Percentiles rank a stretch among this genome's conserved stretches.
These are phyloP conservation scores for Colletotrichum nymphaeae DNA, from an alignment of 2,329 filamentous ascomycete genomes.

Conservation along the genomic window DNA sequence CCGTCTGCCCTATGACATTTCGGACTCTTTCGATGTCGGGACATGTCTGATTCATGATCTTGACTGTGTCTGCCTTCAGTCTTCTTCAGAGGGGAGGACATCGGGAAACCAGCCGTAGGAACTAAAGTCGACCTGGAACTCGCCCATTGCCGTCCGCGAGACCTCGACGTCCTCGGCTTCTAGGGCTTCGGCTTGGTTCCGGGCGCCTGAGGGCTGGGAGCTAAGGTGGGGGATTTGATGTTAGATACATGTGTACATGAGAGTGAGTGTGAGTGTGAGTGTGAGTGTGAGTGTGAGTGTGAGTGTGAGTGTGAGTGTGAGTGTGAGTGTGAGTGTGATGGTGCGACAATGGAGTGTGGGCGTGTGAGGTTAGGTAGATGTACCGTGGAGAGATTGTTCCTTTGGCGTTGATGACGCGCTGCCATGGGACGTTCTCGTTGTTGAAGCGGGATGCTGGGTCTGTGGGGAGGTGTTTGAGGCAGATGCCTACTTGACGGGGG, in stretches of 20 bases:
- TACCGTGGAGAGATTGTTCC: slow-evolving; percentile 88
- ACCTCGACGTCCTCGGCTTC: slow-evolving; percentile 65
- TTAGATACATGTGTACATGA: background rate
- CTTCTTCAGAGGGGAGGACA: slow-evolving; percentile 58
- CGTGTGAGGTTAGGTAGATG: background rate
- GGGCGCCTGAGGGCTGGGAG: slow-evolving; percentile 60
- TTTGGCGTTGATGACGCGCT: slow-evolving; percentile 89
- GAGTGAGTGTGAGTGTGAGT: background rate
- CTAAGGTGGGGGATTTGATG: slow-evolving; percentile 42
- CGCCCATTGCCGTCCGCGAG: slow-evolving; percentile 59
- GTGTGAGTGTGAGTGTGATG: background rate
- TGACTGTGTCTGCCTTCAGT: slow-evolving; percentile 10
- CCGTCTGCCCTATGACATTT: background rate
- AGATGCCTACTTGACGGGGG: slow-evolving; percentile 88
- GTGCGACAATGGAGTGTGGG: too few relatives aligned
- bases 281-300: background rate
- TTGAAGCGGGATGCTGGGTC: slow-evolving; percentile 70
- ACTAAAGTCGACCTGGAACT: slow-evolving; percentile 62
- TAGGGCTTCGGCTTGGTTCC: slow-evolving; percentile 63
- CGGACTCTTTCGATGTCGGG: background rate
- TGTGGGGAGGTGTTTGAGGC: slow-evolving; percentile 84
- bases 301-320: background rate
- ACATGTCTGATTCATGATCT: too few relatives aligned
- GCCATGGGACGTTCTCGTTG: slow-evolving; percentile 88
- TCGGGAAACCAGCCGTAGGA: slow-evolving; percentile 68